Conservation (phyloP, 2,329 filamentous ascomycete species). For the Xylaria digitata region DNA sequence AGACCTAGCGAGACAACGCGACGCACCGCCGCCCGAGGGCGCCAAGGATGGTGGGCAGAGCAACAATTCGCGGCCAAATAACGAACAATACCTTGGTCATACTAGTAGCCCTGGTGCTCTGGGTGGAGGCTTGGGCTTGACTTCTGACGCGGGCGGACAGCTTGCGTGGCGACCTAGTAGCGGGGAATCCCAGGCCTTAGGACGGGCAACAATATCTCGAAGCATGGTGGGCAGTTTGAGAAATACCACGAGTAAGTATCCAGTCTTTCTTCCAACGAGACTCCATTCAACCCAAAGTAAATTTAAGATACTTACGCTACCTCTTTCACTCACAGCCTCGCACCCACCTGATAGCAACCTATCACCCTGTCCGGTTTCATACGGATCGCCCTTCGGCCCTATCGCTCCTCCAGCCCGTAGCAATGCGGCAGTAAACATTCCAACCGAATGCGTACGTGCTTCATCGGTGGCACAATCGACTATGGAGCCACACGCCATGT, state of each 20-base stretch:
- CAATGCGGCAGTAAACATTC: neutral
- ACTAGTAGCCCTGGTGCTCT: constrained; percentile 3
- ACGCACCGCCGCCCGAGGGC: constrained; percentile 28
- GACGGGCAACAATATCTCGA: constrained; percentile 17
- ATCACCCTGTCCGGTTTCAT: constrained; percentile 36
- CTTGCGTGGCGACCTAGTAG: constrained; percentile 38
- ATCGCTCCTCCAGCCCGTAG: constrained; percentile 47
- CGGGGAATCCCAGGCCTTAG: constrained; percentile 33
- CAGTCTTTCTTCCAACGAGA: neutral
- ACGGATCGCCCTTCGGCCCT: constrained; percentile 49
- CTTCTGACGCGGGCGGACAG: constrained; percentile 27
- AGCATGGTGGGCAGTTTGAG: constrained; percentile 26
- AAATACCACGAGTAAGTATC: constrained; percentile 40
- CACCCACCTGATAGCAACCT: constrained; percentile 14
- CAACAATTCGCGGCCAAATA: constrained; percentile 5
- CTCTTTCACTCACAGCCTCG: neutral
- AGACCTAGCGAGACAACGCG: constrained; percentile 55
- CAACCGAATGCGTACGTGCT: neutral
- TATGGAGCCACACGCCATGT: neutral
- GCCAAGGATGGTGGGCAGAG: constrained; percentile 8
- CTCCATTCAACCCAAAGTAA: neutral
- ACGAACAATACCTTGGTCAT: constrained; percentile 18
- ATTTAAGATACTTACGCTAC: neutral
- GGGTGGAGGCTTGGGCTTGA: constrained; percentile 14
- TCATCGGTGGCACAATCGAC: constrained; percentile 2